Percentiles rank a stretch among this genome's conserved stretches.
These are phyloP conservation scores for Blastobotrys proliferans DNA, from an alignment of 1,139 yeast species.

Conservation along the genomic window DNA sequence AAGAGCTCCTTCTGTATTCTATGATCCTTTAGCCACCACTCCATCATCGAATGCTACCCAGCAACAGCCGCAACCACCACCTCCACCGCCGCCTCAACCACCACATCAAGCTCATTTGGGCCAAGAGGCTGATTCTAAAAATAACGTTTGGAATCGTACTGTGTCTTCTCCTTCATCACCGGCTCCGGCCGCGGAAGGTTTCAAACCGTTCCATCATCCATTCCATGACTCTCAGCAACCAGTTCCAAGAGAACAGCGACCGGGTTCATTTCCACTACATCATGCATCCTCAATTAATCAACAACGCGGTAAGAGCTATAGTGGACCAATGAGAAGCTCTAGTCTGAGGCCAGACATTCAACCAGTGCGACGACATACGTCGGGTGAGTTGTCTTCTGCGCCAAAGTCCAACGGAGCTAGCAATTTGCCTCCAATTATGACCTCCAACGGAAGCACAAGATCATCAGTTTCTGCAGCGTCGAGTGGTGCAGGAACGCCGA, in stretches of 20 bases:
- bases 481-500: neutral
- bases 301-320: constrained; percentile 11
- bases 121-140: neutral
- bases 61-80: constrained; percentile 3
- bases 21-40: constrained; percentile 28
- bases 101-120: neutral
- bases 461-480: neutral
- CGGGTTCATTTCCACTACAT: constrained; percentile 30
- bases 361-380: constrained; percentile 26
- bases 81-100: constrained; percentile 6
- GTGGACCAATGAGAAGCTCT: constrained; percentile 12
- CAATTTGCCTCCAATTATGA: neutral
- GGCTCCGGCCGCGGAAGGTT: constrained; percentile 1
- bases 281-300: constrained; percentile 5
- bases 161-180: constrained; percentile 6
- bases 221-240: constrained; percentile 15
- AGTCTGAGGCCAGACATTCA: constrained; percentile 10
- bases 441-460: neutral
- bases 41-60: constrained; percentile 12
- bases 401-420: neutral
- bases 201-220: constrained; percentile 7
- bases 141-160: neutral
- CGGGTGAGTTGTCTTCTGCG: constrained; percentile 19
- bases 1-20: constrained; percentile 27
- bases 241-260: constrained; percentile 29